Percentiles rank a stretch among this genome's conserved stretches.
Conservation (phyloP, 164 flowering plant genomes). For the Brasenia schreberi region DNA sequence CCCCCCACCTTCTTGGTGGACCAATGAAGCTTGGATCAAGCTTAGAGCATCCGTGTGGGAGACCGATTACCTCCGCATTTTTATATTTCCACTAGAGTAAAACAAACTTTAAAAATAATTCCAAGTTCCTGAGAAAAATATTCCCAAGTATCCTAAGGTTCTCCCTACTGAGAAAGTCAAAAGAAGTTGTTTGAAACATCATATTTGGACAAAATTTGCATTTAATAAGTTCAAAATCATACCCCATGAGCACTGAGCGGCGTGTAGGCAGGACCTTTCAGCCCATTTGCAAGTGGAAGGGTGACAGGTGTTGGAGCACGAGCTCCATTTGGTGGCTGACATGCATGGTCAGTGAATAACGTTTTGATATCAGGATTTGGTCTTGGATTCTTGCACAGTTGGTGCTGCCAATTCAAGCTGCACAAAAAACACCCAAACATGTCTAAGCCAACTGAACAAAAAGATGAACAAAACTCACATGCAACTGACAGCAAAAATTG, state of each 20-base stretch:
- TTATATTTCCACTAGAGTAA: too few relatives aligned
- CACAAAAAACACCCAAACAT: slow-evolving; percentile 7
- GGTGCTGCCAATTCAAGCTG: slow-evolving; percentile 99
- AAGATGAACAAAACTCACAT: neutral
- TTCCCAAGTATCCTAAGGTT: too few relatives aligned
- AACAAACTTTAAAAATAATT: too few relatives aligned
- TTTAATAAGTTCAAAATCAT: slow-evolving; percentile 11
- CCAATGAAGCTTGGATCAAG: too few relatives aligned
- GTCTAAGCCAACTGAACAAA: slow-evolving; percentile 6
- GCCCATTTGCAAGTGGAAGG: slow-evolving; percentile 58
- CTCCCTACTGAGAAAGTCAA: too few relatives aligned
- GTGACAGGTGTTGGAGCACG: slow-evolving; percentile 58
- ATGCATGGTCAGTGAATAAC: slow-evolving; percentile 71
- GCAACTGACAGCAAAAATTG: neutral
- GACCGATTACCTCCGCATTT: too few relatives aligned
- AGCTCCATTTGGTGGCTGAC: slow-evolving; percentile 73
- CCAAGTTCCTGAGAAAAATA: too few relatives aligned
- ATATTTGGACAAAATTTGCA: neutral
- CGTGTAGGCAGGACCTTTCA: slow-evolving; percentile 53
- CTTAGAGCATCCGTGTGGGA: too few relatives aligned
- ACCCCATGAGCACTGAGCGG: slow-evolving; percentile 73
- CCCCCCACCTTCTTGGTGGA: too few relatives aligned
- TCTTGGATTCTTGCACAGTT: slow-evolving; percentile 84
- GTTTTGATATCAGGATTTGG: slow-evolving; percentile 94
- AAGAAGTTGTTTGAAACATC: too few relatives aligned